Conservation (phyloP, 345 rosid species). For the Citrus mangshanensis region DNA sequence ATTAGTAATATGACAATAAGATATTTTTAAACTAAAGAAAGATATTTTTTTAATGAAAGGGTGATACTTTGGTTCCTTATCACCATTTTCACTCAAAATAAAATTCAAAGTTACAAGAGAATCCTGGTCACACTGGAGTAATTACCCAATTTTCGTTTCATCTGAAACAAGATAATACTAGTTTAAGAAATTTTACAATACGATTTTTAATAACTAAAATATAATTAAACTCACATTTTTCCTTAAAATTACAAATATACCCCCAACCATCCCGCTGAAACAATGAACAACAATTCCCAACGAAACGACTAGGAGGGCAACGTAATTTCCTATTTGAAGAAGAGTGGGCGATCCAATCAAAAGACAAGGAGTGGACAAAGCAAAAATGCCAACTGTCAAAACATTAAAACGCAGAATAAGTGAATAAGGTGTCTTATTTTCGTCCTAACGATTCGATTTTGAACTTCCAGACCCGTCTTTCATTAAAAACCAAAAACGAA, state of each 20-base stretch:
- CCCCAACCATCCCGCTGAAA: background rate
- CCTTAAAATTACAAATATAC: background rate
- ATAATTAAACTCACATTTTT: background rate
- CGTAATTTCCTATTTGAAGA: background rate
- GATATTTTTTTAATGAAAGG: too few species aligned
- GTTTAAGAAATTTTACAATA: background rate
- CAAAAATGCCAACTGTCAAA: constrained; percentile 21
- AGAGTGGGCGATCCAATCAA: background rate
- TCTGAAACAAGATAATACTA: too few species aligned
- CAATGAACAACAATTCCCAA: background rate
- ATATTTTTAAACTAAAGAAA: too few species aligned
- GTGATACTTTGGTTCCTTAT: too few species aligned
- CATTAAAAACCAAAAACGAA: background rate
- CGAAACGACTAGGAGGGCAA: background rate
- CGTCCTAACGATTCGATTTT: background rate
- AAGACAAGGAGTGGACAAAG: background rate
- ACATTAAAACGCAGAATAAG: constrained; percentile 2
- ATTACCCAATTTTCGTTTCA: too few species aligned
- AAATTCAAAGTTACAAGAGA: too few species aligned
- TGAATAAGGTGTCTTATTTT: background rate
- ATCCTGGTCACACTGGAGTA: too few species aligned
- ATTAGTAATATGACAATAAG: too few species aligned
- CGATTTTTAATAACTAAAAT: too few species aligned
- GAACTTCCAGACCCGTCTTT: background rate
- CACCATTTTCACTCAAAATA: too few species aligned